Evolutionary conservation across 345 rosid species (phyloP).

Genomic region (Salix suchowensis): DNA sequence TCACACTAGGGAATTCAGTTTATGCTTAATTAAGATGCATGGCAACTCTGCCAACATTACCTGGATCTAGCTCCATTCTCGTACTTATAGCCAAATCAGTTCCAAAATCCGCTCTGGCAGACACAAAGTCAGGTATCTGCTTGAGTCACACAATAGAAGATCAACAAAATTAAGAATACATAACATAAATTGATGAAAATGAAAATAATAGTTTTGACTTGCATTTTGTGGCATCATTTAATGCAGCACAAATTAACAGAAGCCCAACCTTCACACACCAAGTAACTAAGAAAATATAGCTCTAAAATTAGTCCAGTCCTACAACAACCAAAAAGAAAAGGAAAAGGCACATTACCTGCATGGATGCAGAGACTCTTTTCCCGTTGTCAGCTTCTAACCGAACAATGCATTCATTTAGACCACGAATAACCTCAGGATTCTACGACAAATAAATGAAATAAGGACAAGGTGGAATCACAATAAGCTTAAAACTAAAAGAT

Average conservation of each 20-base stretch:
- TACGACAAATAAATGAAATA: conserved; percentile 20
- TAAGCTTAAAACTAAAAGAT: not conserved
- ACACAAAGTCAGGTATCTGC: conserved; percentile 76
- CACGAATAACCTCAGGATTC: conserved; percentile 77
- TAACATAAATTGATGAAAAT: not conserved
- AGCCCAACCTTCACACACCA: not conserved
- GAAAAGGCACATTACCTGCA: conserved; percentile 50
- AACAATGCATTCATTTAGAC: conserved; percentile 82
- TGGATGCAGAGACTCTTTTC: conserved; percentile 73
- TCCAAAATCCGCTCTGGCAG: conserved; percentile 70
- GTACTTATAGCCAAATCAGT: conserved; percentile 78
- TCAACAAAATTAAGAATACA: not conserved
- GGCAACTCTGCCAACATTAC: conserved; percentile 26
- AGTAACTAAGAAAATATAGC: not conserved
- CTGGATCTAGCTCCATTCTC: conserved; percentile 86
- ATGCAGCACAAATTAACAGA: not conserved
- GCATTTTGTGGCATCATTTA: conserved; percentile 1
- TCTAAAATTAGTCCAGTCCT: not conserved
- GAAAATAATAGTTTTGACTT: not conserved
- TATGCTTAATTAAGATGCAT: not conserved
- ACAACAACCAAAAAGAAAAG: not conserved
- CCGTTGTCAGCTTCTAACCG: conserved; percentile 71
- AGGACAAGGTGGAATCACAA: not conserved
- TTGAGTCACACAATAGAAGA: not conserved
- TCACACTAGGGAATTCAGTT: not conserved